Base-by-base conservation (phyloP, 2,329 filamentous ascomycete genomes). In the Microsporum audouinii region DNA sequence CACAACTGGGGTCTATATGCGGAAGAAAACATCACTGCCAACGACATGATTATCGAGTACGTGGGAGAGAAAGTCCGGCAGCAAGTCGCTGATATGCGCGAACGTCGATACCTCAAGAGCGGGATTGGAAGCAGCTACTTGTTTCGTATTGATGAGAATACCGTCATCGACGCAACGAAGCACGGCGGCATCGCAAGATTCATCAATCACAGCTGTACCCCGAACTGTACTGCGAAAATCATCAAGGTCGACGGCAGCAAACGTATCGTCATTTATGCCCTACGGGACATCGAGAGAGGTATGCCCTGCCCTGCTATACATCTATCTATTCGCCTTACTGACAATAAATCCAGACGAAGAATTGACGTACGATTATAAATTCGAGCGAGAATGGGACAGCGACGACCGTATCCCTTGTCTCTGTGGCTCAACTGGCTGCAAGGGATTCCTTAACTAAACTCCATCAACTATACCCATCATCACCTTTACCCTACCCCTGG, bases 1-100 rank as follows among this genome's bases (percentile, higher is more conserved):
- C 94, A 99, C 76, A 97, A 96, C 70, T 99, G 94, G 94, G 94
- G 94, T 33, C 78, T 99, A 33, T 99, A 99, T 71, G 91, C 94
- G 2, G 92, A 96, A 80, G 94, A 99, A 76, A 94, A 95, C 71
- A 99, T 99, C 65, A 84, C 88, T 63, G 91, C 92, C 72, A 95
- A 96, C 73, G 94, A 99, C 75, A 96, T 99, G 91, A 99, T 99
- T 72, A 99, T 99, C 71, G 94, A 99, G 77, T 99, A 99, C 72
- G 94, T 99, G 8, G 94, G 94, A 63, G 94, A 99, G 77, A 94
- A 96, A 74, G 91, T 99, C 41, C 85, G 94, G 61, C 94, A 99
- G 75, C 90, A 95, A 70, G 94, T 99, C 63, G 91, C 94, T n/a
- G 94, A 99, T 74, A 85, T 97, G 71, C 87, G 94, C 61, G 94